phyloP scores from a whole-genome alignment of 1,284 basidiomycete species.

The Ceratobasidium sp. region DNA sequence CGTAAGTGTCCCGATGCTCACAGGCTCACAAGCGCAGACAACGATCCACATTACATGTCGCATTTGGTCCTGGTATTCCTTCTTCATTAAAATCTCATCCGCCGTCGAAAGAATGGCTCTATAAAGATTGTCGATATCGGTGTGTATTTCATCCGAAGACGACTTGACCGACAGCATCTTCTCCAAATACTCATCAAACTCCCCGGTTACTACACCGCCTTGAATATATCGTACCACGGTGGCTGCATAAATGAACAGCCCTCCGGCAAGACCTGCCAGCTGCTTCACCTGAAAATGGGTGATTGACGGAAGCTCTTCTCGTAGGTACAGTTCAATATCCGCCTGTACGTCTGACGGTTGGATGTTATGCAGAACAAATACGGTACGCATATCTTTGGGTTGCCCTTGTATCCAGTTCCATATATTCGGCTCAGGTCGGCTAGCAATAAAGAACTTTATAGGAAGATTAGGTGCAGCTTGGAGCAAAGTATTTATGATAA shows the following conservation, averaged over 20 bases:
- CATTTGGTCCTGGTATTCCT: background rate
- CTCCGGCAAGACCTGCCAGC: too few species aligned
- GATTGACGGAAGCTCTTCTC: background rate
- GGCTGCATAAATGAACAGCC: too few species aligned
- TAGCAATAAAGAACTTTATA: constrained; percentile 2
- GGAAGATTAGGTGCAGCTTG: background rate
- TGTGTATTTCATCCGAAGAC: background rate
- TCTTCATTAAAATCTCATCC: background rate
- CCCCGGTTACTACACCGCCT: too few species aligned
- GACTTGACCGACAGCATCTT: background rate
- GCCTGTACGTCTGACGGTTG: background rate
- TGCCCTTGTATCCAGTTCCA: background rate
- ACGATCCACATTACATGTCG: background rate
- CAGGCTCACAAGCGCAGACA: background rate
- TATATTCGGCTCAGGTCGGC: background rate
- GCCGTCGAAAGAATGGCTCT: background rate
- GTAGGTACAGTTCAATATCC: background rate
- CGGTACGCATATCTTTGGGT: background rate
- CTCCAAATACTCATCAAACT: too few species aligned
- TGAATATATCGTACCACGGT: too few species aligned
- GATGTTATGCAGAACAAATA: background rate
- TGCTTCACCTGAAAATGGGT: background rate
- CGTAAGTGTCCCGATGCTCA: background rate
- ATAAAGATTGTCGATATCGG: background rate
- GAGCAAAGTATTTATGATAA: background rate